These are phyloP conservation scores for Colletotrichum sp. DNA, from an alignment of 2,329 filamentous ascomycete species.

Conservation along the genomic window DNA sequence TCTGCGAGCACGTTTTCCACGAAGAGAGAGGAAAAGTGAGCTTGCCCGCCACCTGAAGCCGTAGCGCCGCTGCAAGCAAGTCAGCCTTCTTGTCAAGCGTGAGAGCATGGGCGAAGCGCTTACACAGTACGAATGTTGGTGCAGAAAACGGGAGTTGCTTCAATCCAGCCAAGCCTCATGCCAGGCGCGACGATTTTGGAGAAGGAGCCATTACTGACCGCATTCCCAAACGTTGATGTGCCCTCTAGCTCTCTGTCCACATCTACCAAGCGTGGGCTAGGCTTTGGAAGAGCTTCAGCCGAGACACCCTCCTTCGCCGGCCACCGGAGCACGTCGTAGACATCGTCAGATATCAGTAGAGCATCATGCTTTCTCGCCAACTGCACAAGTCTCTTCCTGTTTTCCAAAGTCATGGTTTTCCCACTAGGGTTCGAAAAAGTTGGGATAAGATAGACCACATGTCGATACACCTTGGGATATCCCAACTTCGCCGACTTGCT, in stretches of 20 bases:
- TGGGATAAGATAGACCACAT: conserved; percentile 87
- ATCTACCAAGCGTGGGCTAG: conserved; percentile 80
- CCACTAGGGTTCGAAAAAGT: conserved; percentile 89
- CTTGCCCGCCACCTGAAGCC: conserved; percentile 19
- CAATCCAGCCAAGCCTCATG: conserved; percentile 82
- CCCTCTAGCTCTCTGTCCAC: conserved; percentile 59
- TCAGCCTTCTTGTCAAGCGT: neutral
- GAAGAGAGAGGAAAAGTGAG: neutral
- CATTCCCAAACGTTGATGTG: conserved; percentile 77
- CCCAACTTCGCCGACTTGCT: neutral
- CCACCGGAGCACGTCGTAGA: conserved; percentile 94
- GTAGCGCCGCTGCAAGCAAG: conserved; percentile 61
- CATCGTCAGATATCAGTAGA: conserved; percentile 84
- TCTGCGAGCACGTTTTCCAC: conserved; percentile 42
- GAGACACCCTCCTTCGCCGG: conserved; percentile 25
- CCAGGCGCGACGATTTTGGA: conserved; percentile 86
- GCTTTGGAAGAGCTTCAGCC: conserved; percentile 36
- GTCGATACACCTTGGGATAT: conserved; percentile 79
- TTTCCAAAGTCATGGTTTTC: conserved; percentile 76
- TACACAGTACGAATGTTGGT: conserved; percentile 57
- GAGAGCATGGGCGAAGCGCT: conserved; percentile 30
- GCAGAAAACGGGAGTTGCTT: conserved; percentile 64
- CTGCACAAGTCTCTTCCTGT: conserved; percentile 70
- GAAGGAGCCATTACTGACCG: conserved; percentile 88
- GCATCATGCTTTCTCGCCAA: conserved; percentile 81